Evolutionary conservation across 345 rosid species (phyloP).

Genomic region (Citrus glauca): DNA sequence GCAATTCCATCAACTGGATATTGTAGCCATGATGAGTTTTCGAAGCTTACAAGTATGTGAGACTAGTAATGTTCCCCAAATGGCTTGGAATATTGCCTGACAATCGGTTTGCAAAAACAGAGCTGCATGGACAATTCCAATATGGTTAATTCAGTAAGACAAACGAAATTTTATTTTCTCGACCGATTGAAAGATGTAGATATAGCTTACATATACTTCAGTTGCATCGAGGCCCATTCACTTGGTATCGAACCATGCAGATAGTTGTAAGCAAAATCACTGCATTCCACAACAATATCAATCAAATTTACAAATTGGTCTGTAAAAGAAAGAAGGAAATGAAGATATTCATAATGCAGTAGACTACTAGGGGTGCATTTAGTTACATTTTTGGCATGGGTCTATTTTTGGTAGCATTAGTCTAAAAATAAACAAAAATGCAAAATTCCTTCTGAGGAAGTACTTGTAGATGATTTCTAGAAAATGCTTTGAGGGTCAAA

Average conservation of each 20-base stretch:
- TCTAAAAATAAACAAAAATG: background rate
- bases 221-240: slow-evolving; percentile 52
- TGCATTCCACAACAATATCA: slow-evolving; percentile 20
- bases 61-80: slow-evolving; percentile 38
- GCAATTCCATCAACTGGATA: background rate
- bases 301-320: background rate
- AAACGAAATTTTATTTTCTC: background rate
- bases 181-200: background rate
- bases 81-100: slow-evolving; percentile 39
- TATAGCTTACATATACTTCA: slow-evolving; percentile 45
- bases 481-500: background rate
- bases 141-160: background rate
- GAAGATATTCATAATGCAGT: background rate
- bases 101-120: slow-evolving; percentile 37
- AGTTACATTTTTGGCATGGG: background rate
- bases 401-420: background rate
- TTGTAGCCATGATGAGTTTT: background rate
- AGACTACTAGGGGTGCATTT: background rate
- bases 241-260: slow-evolving; percentile 51
- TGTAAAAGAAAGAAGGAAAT: background rate
- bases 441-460: background rate
- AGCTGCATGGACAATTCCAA: slow-evolving; percentile 21
- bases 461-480: background rate
- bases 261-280: slow-evolving; percentile 60
- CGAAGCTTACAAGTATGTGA: slow-evolving; percentile 34